Evolutionary conservation across 2,329 filamentous ascomycete genomes (phyloP), one percentile per base, ranked within the genome.

Genomic region (Aspergillus ibericus): DNA sequence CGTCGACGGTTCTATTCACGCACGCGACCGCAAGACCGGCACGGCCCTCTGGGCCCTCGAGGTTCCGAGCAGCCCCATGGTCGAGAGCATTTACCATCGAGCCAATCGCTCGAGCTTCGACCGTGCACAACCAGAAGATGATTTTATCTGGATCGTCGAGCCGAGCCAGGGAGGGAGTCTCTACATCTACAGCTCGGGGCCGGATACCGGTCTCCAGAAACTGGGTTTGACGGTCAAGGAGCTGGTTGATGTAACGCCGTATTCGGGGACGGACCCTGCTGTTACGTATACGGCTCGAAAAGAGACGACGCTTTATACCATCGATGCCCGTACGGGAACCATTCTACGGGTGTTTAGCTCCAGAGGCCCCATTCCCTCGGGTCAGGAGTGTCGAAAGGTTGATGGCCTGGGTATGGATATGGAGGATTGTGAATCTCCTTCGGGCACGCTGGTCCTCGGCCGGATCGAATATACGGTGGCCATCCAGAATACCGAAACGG

Each of bases 1-100:
- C 85, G 91, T 98, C 86, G 93, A 98, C 83, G 95, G 95, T 83
- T 91, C 92, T 75, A 86, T 98, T 71, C 91, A 96, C 80, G 93
- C 93, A 75, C 88, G 88, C 77, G 92, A 97, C 80, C 87, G 95
- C 70, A 90, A 88, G 74, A 95, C 90, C 53, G 95, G 95, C 68
- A 84, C 88, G 63, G 84, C 89, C 68, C 89, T 88, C 73, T 98
- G 95, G 95, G 88, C 90, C 70, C 83, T 96, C 61, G 87, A 92
- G 75, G 86, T 90, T 61, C 77, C 77, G 44, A 90, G 92, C 67
- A 87, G 89, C 68, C 91, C 93, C 66, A 93, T 96, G 86, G 88
- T 98, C 62, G 90, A 97, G 77, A 96, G 92, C 47, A 87, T 85
- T 59, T 93, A 97, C 74, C 86, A 92, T 73, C 85, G 88, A 61